Percentiles rank a stretch among this genome's conserved stretches.
Evolutionary conservation across 345 rosid genomes (phyloP).

Genomic region (Acer yangbiense): DNA sequence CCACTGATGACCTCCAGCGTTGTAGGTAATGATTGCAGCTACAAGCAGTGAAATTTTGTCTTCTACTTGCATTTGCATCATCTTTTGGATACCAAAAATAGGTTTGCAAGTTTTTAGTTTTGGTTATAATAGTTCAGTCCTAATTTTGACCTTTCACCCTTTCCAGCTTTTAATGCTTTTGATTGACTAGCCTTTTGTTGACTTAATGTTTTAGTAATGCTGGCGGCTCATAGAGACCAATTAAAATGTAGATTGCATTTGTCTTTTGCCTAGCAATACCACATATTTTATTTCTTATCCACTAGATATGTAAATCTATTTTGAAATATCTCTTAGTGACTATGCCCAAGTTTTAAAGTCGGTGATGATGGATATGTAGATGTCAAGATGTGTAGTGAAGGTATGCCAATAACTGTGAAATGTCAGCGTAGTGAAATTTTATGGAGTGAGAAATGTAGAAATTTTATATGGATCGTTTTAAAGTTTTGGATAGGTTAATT

Average conservation of each 20-base stretch:
- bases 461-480: not conserved
- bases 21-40: slow-evolving; percentile 65
- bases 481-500: not conserved
- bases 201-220: not conserved
- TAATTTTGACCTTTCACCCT: not conserved
- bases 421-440: not conserved
- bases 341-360: not conserved
- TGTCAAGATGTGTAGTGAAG: not conserved
- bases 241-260: not conserved
- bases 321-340: not conserved
- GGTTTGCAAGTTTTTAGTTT: not conserved
- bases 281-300: not conserved
- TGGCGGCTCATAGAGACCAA: not conserved
- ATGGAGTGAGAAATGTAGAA: not conserved
- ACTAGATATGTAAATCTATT: not conserved
- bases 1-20: slow-evolving; percentile 92
- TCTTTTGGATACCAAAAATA: slow-evolving; percentile 4
- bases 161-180: not conserved
- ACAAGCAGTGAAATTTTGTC: not conserved
- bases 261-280: not conserved
- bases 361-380: not conserved
- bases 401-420: not conserved
- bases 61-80: not conserved
- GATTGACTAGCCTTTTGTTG: not conserved
- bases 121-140: slow-evolving; percentile 9